Base-by-base conservation (phyloP, 306 rosid genomes). In the Myrica gale region DNA sequence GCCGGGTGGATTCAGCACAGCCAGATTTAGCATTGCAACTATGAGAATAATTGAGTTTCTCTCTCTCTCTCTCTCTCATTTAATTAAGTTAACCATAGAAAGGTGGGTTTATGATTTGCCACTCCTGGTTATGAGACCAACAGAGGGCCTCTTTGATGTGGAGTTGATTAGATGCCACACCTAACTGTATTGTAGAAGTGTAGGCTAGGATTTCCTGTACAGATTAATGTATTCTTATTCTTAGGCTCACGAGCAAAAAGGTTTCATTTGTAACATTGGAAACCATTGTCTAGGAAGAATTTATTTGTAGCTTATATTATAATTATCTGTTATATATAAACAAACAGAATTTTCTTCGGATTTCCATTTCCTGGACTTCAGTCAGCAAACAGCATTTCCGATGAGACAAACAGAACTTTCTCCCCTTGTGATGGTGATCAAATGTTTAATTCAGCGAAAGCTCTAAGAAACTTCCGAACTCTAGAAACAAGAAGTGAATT, bases 21-120 rank as follows among this genome's bases (percentile, higher is more conserved):
- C 93, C 93, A 69, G 91, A 87, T 80, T 85, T 87, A 81, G 89
- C 82, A 68, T 83, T 89, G 83, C 93, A 89, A 83, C 86, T 89
- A 13, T 87, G 89, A 89, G 84, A 86, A 80, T 53, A 71, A 75
- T 72, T 65, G 68, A 77, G 46, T 70, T 79, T 47, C 51, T 68
- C 65, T 5, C 52, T 57, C 17, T 71, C 20, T 70, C 77, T 47
- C 51, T 68, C 65, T 61, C 21, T 82, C 70, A 68, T 72, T 76
- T 82, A 69, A 74, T 82, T 81, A 45, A 83, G 77, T 79, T 87
- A 83, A 86, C 85, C 82, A 79, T 77, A 84, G 85, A 87, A 74
- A 62, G 81, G 86, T 81, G 81, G 85, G 84, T 73, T 82, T 73
- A 70, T 55, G 81, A 83, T 83, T 74, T 61, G 37, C 56, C 75